phyloP scores from a whole-genome alignment of 257 asterid genomes.

The Petunia secreta region DNA sequence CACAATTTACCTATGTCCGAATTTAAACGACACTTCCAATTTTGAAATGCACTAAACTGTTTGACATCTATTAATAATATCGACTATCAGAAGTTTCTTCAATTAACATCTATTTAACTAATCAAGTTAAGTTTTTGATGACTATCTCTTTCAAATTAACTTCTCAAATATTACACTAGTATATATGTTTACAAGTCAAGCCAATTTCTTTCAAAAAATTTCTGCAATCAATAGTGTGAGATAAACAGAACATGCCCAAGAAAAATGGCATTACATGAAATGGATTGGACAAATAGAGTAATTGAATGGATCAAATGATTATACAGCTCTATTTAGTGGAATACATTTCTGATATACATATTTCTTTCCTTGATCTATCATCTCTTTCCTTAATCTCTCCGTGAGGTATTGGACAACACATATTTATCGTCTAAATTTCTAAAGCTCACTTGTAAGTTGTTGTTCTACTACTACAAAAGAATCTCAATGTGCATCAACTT shows the following conservation, averaged over 20 bases:
- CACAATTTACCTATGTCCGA: neutral
- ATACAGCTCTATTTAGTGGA: neutral
- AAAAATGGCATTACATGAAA: constrained; percentile 2
- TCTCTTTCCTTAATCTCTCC: constrained; percentile 1
- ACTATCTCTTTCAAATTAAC: neutral
- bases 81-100: constrained; percentile 6
- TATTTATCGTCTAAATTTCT: neutral
- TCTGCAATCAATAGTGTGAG: neutral
- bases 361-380: neutral
- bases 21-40: neutral
- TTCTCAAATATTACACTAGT: neutral
- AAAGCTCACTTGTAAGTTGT: constrained; percentile 7
- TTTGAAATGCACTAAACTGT: neutral
- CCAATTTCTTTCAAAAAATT: neutral
- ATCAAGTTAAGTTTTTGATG: neutral
- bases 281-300: neutral
- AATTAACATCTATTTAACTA: neutral
- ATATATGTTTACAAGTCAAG: neutral
- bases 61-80: constrained; percentile 19
- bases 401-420: neutral
- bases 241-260: constrained; percentile 3
- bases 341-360: constrained; percentile 5
- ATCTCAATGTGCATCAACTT: neutral
- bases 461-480: neutral
- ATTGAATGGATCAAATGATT: neutral